Percentiles rank a stretch among this genome's conserved stretches.
Conservation (phyloP, 768 basidiomycete genomes). For the Suillus tomentosus region DNA sequence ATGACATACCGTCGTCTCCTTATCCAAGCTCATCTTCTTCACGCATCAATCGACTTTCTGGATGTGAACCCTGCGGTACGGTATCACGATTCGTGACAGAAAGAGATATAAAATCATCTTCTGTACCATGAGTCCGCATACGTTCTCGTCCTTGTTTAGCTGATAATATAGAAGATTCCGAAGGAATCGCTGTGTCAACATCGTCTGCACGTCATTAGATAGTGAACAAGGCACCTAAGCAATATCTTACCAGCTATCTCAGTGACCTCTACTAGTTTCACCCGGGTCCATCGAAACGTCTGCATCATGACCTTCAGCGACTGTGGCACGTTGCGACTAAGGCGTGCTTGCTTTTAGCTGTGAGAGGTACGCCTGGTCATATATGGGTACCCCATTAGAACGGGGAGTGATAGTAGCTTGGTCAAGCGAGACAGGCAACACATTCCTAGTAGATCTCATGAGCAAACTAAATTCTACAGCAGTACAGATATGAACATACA, state of each 20-base stretch:
- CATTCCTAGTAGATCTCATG: slow-evolving; percentile 34
- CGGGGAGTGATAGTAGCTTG: slow-evolving; percentile 52
- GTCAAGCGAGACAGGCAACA: slow-evolving; percentile 50
- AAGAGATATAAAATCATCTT: slow-evolving; percentile 79
- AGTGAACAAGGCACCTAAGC: not conserved
- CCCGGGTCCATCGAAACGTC: slow-evolving; percentile 50
- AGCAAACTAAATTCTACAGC: slow-evolving; percentile 14
- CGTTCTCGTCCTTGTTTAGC: slow-evolving; percentile 80
- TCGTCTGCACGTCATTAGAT: slow-evolving; percentile 30
- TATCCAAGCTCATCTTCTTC: slow-evolving; percentile 90
- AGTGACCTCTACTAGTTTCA: slow-evolving; percentile 32
- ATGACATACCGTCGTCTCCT: slow-evolving; percentile 75
- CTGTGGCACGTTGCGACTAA: slow-evolving; percentile 45
- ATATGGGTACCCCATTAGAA: slow-evolving; percentile 56
- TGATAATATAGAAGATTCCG: slow-evolving; percentile 67
- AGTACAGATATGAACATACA: slow-evolving; percentile 36
- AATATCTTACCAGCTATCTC: slow-evolving; percentile 34
- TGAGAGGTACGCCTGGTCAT: slow-evolving; percentile 71
- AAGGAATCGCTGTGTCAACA: slow-evolving; percentile 56
- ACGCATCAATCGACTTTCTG: slow-evolving; percentile 76
- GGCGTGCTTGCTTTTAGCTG: slow-evolving; percentile 80
- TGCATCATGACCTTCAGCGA: slow-evolving; percentile 46
- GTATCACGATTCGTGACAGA: slow-evolving; percentile 62
- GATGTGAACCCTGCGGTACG: slow-evolving; percentile 71
- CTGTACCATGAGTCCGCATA: slow-evolving; percentile 50